phyloP scores from a whole-genome alignment of 192 early-diverging fungal genomes.

The Lobosporangium transversale region DNA sequence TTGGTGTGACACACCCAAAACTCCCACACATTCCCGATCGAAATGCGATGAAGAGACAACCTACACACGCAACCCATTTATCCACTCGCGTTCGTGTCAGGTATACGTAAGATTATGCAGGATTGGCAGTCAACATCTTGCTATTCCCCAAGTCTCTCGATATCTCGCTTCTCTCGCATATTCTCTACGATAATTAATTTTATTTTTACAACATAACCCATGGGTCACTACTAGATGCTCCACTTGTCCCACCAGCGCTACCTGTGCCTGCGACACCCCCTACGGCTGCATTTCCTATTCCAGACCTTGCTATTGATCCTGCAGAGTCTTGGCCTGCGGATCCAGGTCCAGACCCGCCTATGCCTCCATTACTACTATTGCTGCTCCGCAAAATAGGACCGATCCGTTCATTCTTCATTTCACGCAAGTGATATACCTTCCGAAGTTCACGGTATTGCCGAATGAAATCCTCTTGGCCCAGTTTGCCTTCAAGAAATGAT shows the following conservation, averaged over 20 bases:
- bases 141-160: no score
- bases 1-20: no score
- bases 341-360: background rate
- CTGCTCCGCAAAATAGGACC: slow-evolving; percentile 39
- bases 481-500: slow-evolving; percentile 62
- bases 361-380: background rate
- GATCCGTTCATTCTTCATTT: slow-evolving; percentile 57
- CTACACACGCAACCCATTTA: no score
- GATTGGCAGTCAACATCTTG: no score
- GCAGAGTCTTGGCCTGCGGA: slow-evolving; percentile 1
- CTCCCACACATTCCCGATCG: no score
- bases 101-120: no score
- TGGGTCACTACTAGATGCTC: slow-evolving; percentile 1
- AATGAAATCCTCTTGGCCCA: slow-evolving; percentile 61
- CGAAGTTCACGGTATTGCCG: slow-evolving; percentile 60
- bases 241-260: background rate
- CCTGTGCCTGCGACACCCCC: background rate
- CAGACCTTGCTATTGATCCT: slow-evolving; percentile 14
- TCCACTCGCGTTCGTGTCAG: no score
- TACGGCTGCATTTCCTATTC: background rate
- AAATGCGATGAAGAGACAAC: no score
- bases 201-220: slow-evolving; percentile 18
- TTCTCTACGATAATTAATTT: no score
- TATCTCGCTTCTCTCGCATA: no score
- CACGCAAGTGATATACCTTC: slow-evolving; percentile 66